Evolutionary conservation across 2,329 filamentous ascomycete species (phyloP).

Genomic region (Trichoderma asperellum): DNA sequence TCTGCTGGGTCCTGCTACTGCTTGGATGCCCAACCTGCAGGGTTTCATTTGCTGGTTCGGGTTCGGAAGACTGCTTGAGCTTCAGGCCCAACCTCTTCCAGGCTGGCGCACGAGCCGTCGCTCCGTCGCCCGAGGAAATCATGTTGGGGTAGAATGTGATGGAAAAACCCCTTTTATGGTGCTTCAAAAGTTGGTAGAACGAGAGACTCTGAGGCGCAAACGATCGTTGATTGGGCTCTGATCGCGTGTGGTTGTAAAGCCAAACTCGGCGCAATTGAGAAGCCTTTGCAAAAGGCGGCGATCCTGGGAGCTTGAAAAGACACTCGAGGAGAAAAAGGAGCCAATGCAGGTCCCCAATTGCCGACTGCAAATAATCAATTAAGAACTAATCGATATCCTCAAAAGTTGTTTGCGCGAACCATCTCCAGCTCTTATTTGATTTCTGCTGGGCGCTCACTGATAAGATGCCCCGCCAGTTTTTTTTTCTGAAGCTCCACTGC

Average conservation of each 20-base stretch:
- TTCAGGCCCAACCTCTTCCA: constrained; percentile 68
- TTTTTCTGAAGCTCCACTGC: constrained; percentile 26
- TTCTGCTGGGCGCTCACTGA: constrained; percentile 11
- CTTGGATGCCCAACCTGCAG: constrained; percentile 46
- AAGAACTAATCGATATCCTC: constrained; percentile 10
- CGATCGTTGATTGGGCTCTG: constrained; percentile 2
- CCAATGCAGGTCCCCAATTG: constrained; percentile 25
- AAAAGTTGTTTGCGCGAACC: constrained; percentile 20
- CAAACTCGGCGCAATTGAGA: neutral
- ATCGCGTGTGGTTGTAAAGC: constrained; percentile 19
- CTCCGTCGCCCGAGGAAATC: constrained; percentile 48
- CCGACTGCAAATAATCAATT: constrained; percentile 12
- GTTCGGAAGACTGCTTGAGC: constrained; percentile 53
- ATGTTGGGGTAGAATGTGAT: constrained; percentile 40
- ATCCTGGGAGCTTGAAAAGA: neutral
- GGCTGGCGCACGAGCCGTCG: constrained; percentile 55
- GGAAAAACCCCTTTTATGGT: constrained; percentile 17
- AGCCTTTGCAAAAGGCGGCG: neutral
- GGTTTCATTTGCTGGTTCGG: constrained; percentile 39
- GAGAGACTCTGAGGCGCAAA: constrained; percentile 1
- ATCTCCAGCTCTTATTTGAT: constrained; percentile 22
- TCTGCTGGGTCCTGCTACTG: constrained; percentile 42
- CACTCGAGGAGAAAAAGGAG: neutral
- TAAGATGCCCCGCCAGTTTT: constrained; percentile 27
- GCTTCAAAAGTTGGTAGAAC: neutral